Evolutionary conservation across 2,329 filamentous ascomycete species (phyloP).

Genomic region (Penicillium paneum): DNA sequence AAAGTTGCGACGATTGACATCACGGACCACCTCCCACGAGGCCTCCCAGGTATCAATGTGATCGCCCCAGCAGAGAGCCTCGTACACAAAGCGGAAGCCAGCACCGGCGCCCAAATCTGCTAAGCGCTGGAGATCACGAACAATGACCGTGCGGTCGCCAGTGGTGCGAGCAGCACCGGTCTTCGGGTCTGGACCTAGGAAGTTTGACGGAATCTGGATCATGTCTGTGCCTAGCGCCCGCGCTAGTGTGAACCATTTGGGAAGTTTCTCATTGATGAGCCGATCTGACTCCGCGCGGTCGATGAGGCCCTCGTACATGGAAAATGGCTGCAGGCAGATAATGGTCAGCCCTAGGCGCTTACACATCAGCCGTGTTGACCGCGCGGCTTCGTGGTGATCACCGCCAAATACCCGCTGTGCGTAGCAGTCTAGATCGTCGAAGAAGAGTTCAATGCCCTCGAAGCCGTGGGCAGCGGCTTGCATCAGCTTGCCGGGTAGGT

Average conservation of each 20-base stretch:
- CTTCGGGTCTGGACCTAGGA: conserved; percentile 46
- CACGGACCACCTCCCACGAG: conserved; percentile 65
- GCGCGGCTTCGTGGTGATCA: conserved; percentile 26
- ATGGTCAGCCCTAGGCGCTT: conserved; percentile 30
- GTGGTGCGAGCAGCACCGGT: conserved; percentile 43
- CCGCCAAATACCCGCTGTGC: conserved; percentile 25
- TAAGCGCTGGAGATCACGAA: conserved; percentile 43
- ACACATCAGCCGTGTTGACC: conserved; percentile 50
- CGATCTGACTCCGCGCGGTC: conserved; percentile 58
- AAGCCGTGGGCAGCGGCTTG: conserved; percentile 53
- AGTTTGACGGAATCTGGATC: conserved; percentile 71
- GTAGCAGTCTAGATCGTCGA: conserved; percentile 34
- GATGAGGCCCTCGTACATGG: conserved; percentile 70
- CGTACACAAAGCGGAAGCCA: conserved; percentile 57
- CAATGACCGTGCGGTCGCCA: conserved; percentile 21
- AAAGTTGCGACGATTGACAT: conserved; percentile 70
- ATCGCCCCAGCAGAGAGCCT: conserved; percentile 69
- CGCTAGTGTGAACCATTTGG: conserved; percentile 67
- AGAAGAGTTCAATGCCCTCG: conserved; percentile 38
- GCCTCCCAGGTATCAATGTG: conserved; percentile 67
- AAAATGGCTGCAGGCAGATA: conserved; percentile 69
- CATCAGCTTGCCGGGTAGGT: conserved; percentile 64
- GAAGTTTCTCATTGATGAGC: conserved; percentile 59
- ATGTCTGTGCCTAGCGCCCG: conserved; percentile 64
- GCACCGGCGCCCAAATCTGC: conserved; percentile 62